Evolutionary conservation across 1,284 basidiomycete species (phyloP), one percentile per base, ranked within the genome.

Genomic region (Entoloma clypeatum): DNA sequence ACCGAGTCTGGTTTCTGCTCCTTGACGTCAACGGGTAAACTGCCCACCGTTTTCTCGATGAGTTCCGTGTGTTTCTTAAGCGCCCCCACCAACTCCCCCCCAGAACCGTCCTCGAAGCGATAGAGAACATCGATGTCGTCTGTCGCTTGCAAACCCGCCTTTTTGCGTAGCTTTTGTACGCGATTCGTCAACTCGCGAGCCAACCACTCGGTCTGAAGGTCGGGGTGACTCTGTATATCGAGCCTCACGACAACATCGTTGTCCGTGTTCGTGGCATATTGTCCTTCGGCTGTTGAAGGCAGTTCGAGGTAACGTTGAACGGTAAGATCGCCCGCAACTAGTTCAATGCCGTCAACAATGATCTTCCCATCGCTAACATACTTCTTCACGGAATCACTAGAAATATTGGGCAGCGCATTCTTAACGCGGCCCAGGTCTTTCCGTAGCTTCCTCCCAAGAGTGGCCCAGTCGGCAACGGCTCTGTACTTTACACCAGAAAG

Each of bases 71-170:
- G 77, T 48, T 77, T 73, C 42, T 65, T 62, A 52, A 97, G 79
- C 29, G 91, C 89, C n/a, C 70, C 66, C 18, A 81, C 67, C 47
- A 98, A 62, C 22, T 84, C 84, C 22, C 68, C 67, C 10, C 85
- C 82, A 19, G 75, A 59, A 13, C 81, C 86, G 10, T 77, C 72
- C 56, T 87, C 84, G 60, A 96, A 91, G 45, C 67, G 68, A 70
- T 95, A 95, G 68, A 85, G 95, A 29, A 97, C 80, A 43, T 92
- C 79, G 30, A 98, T 83, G 59, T 96, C 92, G 62, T 99, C 96
- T 8, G 92, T 94, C 18, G 93, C 86, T 62, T 93, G 91, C 51
- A 99, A 71, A 2, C 93, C 92, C 1, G 92, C 93, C 64, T 93
- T 92, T 71, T 99, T 99, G 52, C 96, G 77, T 52, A 98, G 70